Base-by-base conservation (phyloP, 441 rosid genomes). In the Macaranga tanarius region DNA sequence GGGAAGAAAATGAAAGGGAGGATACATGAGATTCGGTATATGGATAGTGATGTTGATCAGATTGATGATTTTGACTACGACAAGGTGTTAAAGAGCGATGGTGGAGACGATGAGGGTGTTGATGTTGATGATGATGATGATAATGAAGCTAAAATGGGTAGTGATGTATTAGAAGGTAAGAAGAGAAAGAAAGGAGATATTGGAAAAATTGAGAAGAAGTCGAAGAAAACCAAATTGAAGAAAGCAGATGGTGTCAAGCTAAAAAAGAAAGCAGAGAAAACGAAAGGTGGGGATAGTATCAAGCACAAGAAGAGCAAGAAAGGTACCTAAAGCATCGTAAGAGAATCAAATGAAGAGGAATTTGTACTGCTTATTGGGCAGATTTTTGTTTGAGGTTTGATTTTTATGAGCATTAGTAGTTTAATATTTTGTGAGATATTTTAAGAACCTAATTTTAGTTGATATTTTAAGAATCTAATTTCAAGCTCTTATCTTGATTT, bases 21-120 rank as follows among this genome's bases (percentile, higher is more conserved):
- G 80, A 91, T 93, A 69, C 91, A 86, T 59, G 96, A 90, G 79
- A 87, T 90, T 78, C 87, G 81, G 72, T 87, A 87, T 79, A 88
- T 93, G 97, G 98, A 93, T 83, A 79, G 78, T 54, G 70, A 71
- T 60, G 74, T 79, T 45, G 67, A 72, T 72, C 44, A 80, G 61
- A 85, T 84, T 75, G 77, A 77, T 65, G 80, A 80, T 51, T 81
- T 82, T 44, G 84, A 76, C 16, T 84, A 80, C 38, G 84, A 77
- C 17, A 84, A 81, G 40, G 84, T 82, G 75, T 82, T 79, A 22
- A 82, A 72, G 58, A 61, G 54, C 0, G 63, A 45, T 17, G 60
- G 15, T 60, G 63, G 58, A n/a, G 84, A n/a, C n/a, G n/a, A n/a
- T n/a, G n/a, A 63, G 1, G 63, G 42, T n/a, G 48, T 16, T 61